Base-by-base conservation (phyloP, 805 yeast species). In the Diddensiella caesifluorescens region DNA sequence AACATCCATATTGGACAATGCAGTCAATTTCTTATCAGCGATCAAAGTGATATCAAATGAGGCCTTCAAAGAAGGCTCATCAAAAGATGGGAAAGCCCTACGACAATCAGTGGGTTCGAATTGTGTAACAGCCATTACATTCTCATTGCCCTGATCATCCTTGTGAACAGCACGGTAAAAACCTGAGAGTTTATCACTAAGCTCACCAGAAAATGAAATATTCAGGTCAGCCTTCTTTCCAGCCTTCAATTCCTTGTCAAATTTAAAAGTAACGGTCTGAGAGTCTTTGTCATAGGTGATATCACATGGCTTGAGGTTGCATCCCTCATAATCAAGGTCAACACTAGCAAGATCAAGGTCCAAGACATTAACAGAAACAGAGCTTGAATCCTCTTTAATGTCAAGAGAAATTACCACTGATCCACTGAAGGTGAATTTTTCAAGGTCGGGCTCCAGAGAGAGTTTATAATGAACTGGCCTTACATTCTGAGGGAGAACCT, bases 81-180 rank as follows among this genome's bases (percentile, higher is more conserved):
- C 88, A 51, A 77, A 77, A 55, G 79, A 79, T 15, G 88, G 88
- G 72, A 82, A 82, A 4, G 88, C 86, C 44, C 82, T 71, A 53
- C 88, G 77, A 56, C 85, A 80, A 63, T 80, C 88, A 25, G 86
- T 79, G 27, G 88, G 79, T 64, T 81, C 87, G 77, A 81, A 76
- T 62, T 78, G 83, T 32, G 84, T 75, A 48, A 81, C 73, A 29
- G 82, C 83, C 50, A 79, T 66, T 53, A 74, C 75, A 49, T 74
- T 70, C 42, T 74, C 69, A 44, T 68, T 59, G 28, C 83, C 83
- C 30, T 56, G 41, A 47, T 68, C 73, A 53, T 74, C 77, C 39
- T 55, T 61, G 64, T 79, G 79, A 22, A 77, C 67, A 10, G 83
- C 75, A 53, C 83, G 70, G 67, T 81, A 81, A 63, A 81, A 81